Conservation (phyloP, 1,284 basidiomycete genomes). For the Rhodotorula sp. region DNA sequence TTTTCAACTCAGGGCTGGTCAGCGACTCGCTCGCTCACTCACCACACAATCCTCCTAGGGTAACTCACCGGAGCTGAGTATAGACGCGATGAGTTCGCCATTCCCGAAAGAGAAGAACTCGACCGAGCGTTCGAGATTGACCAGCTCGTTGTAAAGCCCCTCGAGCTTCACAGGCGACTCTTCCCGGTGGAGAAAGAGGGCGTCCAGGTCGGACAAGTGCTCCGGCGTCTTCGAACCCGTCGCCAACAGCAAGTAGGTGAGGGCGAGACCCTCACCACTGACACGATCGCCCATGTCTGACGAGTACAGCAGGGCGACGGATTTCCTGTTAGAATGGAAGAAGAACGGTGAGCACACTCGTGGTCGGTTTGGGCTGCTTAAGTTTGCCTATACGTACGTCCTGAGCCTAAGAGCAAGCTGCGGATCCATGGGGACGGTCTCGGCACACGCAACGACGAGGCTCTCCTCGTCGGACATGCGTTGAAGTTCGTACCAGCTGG, state of each 20-base stretch:
- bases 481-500: not conserved
- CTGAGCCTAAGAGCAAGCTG: constrained; percentile 11
- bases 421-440: constrained; percentile 15
- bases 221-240: constrained; percentile 13
- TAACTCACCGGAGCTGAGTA: constrained; percentile 12
- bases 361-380: no score
- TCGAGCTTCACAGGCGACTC: constrained; percentile 15
- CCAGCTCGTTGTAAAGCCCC: constrained; percentile 22
- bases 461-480: not conserved
- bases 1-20: no score
- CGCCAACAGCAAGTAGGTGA: constrained; percentile 20
- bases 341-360: not conserved
- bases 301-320: constrained; percentile 22
- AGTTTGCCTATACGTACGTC: not conserved
- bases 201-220: constrained; percentile 10
- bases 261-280: constrained; percentile 17
- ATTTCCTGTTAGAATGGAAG: constrained; percentile 2
- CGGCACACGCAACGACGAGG: constrained; percentile 10
- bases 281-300: not conserved
- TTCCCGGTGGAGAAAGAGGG: constrained; percentile 28
- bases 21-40: no score
- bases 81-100: not conserved
- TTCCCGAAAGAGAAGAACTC: constrained; percentile 29
- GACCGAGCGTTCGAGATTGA: constrained; percentile 9
- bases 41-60: no score